phyloP scores from a whole-genome alignment of 495 filamentous ascomycete genomes.

The Aspergillus sclerotiicarbonarius region DNA sequence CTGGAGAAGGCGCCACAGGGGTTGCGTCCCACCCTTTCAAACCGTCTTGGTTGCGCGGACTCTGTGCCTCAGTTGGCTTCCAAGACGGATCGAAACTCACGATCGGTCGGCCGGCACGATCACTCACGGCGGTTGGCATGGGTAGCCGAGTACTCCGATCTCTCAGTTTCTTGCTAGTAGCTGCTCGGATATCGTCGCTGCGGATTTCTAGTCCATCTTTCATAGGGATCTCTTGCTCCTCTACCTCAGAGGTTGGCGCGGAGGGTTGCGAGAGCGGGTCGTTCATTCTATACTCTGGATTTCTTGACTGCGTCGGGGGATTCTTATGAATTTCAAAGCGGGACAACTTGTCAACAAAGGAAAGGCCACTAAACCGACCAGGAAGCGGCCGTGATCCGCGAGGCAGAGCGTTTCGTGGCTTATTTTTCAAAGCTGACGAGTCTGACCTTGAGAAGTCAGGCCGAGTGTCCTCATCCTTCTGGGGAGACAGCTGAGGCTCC shows the following conservation, averaged over 20 bases:
- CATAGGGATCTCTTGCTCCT: slow-evolving; percentile 34
- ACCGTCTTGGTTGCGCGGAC: slow-evolving; percentile 16
- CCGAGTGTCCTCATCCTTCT: slow-evolving; percentile 30
- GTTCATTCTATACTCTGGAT: slow-evolving; percentile 71
- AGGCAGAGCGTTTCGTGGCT: slow-evolving; percentile 57
- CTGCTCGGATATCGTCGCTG: slow-evolving; percentile 78
- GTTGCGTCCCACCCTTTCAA: slow-evolving; percentile 13
- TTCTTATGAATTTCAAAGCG: slow-evolving; percentile 75
- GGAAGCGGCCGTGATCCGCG: slow-evolving; percentile 47
- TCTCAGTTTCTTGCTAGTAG: slow-evolving; percentile 85
- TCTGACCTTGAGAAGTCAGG: slow-evolving; percentile 36
- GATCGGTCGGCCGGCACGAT: slow-evolving; percentile 80
- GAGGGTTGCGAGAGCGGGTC: slow-evolving; percentile 34
- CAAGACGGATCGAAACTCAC: slow-evolving; percentile 87
- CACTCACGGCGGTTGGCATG: slow-evolving; percentile 80
- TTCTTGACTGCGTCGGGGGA: slow-evolving; percentile 70
- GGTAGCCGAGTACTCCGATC: slow-evolving; percentile 84
- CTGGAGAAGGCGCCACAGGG: slow-evolving; percentile 32
- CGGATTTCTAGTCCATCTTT: slow-evolving; percentile 80
- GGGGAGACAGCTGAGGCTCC: slow-evolving; percentile 58
- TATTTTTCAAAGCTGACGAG: slow-evolving; percentile 52
- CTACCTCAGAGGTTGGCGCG: slow-evolving; percentile 16
- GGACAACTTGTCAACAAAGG: slow-evolving; percentile 55
- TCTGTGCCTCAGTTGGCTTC: slow-evolving; percentile 55
- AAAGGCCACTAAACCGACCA: slow-evolving; percentile 41